Evolutionary conservation across 441 rosid species (phyloP).

Genomic region (Mallotus repandus): DNA sequence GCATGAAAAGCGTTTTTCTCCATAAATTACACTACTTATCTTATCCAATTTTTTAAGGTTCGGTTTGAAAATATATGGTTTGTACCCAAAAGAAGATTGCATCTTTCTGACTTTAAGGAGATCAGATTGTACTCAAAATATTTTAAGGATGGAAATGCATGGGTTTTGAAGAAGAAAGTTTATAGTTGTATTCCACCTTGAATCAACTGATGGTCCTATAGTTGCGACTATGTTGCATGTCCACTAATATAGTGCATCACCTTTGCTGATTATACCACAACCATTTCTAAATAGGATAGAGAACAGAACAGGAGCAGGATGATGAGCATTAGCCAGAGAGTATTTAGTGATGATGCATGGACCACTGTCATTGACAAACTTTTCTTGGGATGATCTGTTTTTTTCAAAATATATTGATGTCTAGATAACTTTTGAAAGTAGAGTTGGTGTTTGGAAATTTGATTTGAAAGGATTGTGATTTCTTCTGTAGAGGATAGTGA

Average conservation of each 20-base stretch:
- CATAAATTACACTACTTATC: background rate
- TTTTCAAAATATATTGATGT: constrained; percentile 78
- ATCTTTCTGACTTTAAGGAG: constrained; percentile 70
- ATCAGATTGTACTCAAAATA: constrained; percentile 48
- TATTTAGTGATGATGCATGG: constrained; percentile 82
- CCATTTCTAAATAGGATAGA: constrained; percentile 64
- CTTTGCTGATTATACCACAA: constrained; percentile 22
- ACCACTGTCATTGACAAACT: constrained; percentile 67
- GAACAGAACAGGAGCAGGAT: constrained; percentile 66
- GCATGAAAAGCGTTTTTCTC: background rate
- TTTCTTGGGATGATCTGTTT: constrained; percentile 94
- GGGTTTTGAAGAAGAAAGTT: constrained; percentile 97
- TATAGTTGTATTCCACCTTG: constrained; percentile 84
- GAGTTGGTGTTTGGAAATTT: constrained; percentile 45
- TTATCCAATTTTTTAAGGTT: constrained; percentile 40
- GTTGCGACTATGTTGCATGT: constrained; percentile 41
- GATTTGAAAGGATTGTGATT: constrained; percentile 62
- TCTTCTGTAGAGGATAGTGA: constrained; percentile 45
- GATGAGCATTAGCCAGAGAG: constrained; percentile 83
- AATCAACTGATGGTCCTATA: constrained; percentile 83
- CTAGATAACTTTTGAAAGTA: constrained; percentile 46
- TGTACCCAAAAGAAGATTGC: constrained; percentile 90
- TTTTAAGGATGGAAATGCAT: constrained; percentile 77
- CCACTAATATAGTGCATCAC: background rate
- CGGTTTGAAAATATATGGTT: constrained; percentile 79